Conservation (phyloP, 2,329 filamentous ascomycete genomes). For the Diplocarpon mali region DNA sequence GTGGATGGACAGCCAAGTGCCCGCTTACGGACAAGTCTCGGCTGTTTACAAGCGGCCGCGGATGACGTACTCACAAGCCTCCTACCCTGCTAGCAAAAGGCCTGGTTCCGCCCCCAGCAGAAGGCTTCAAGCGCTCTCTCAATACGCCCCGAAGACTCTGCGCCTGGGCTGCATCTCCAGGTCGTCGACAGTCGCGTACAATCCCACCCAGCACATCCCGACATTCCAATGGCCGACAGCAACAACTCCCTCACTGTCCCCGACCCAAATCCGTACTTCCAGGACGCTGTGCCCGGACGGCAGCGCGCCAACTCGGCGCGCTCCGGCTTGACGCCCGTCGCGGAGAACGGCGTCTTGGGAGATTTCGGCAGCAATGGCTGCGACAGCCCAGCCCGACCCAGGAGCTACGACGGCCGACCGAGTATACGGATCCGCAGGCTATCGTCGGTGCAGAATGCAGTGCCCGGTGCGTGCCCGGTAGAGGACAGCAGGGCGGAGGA, state of each 20-base stretch:
- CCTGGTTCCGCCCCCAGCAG: too few species aligned
- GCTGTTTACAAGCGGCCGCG: too few species aligned
- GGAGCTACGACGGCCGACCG: slow-evolving; percentile 11
- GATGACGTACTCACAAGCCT: too few species aligned
- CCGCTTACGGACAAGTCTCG: too few species aligned
- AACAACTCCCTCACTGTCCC: slow-evolving; percentile 5
- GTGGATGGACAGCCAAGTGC: too few species aligned
- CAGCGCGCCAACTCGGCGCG: slow-evolving; percentile 5
- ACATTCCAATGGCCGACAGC: background rate
- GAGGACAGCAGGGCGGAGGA: background rate
- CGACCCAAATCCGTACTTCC: slow-evolving; percentile 3
- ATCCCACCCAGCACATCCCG: too few species aligned
- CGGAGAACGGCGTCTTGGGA: background rate
- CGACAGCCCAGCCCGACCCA: background rate
- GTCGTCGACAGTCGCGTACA: too few species aligned
- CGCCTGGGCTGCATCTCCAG: too few species aligned
- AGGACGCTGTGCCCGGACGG: slow-evolving; percentile 1
- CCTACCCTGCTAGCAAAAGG: too few species aligned
- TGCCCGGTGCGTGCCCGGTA: background rate
- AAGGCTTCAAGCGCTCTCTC: too few species aligned
- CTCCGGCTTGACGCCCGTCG: slow-evolving; percentile 1
- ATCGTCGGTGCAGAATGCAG: slow-evolving; percentile 1
- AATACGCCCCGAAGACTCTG: too few species aligned
- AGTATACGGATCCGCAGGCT: slow-evolving; percentile 19
- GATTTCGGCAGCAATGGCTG: background rate